Evolutionary conservation across 345 rosid genomes (phyloP).

Genomic region (Populus alba): DNA sequence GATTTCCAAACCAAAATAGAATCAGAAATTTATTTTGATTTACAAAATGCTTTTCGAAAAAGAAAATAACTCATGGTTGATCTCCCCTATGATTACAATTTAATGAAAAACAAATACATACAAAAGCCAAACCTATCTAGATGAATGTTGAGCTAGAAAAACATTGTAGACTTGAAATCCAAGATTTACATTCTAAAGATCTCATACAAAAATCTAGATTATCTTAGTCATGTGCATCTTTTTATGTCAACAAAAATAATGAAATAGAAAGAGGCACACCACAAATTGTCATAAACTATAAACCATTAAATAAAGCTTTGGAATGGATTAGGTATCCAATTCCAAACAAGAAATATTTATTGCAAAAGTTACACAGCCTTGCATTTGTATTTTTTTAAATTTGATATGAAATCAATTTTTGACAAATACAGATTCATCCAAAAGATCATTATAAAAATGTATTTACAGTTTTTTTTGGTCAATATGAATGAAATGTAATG

Average conservation of each 20-base stretch:
- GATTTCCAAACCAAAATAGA: too few relatives aligned
- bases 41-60: too few relatives aligned
- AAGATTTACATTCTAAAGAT: background rate
- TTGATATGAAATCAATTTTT: background rate
- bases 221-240: background rate
- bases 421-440: background rate
- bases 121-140: too few relatives aligned
- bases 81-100: too few relatives aligned
- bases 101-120: too few relatives aligned
- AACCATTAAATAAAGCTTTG: background rate
- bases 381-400: background rate
- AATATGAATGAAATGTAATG: background rate
- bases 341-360: background rate
- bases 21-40: too few relatives aligned
- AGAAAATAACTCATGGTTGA: too few relatives aligned
- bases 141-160: too few relatives aligned
- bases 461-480: background rate
- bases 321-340: constrained; percentile 1
- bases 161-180: background rate
- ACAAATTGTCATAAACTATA: background rate
- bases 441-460: background rate
- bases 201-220: background rate
- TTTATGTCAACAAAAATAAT: background rate
- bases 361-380: background rate
- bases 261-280: constrained; percentile 1